Evolutionary conservation across 2,329 filamentous ascomycete genomes (phyloP).

Genomic region (Eurotiales sp.): DNA sequence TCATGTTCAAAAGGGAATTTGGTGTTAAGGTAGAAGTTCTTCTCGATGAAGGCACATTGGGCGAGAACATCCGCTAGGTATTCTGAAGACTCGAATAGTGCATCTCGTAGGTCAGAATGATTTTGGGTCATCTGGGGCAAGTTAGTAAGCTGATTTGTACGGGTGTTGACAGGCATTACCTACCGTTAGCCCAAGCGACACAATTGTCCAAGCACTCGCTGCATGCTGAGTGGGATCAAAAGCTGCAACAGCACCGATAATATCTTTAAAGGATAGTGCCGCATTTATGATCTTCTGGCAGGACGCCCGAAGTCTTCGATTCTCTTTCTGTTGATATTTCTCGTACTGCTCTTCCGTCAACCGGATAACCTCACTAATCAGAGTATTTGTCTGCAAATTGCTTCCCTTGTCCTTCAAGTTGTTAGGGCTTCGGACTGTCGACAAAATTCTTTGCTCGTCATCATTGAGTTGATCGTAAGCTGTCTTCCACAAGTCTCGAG

Average conservation of each 20-base stretch:
- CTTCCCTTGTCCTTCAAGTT: too few species aligned
- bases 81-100: constrained; percentile 18
- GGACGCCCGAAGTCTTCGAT: constrained; percentile 1
- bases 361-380: background rate
- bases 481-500: constrained; percentile 19
- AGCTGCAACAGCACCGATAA: constrained; percentile 12
- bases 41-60: constrained; percentile 16
- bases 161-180: too few species aligned
- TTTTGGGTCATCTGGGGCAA: constrained; percentile 20
- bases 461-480: constrained; percentile 17
- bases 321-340: background rate
- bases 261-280: constrained; percentile 17
- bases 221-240: constrained; percentile 18
- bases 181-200: constrained; percentile 20
- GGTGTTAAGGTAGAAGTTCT: constrained; percentile 12
- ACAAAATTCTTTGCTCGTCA: constrained; percentile 12
- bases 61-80: constrained; percentile 16
- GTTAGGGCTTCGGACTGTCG: background rate
- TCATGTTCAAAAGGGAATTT: background rate
- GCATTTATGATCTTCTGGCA: constrained; percentile 16
- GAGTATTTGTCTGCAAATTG: too few species aligned
- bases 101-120: constrained; percentile 7
- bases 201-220: constrained; percentile 17
- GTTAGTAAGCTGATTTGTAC: too few species aligned
- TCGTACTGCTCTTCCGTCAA: background rate